Evolutionary conservation across 2,329 filamentous ascomycete genomes (phyloP).

Genomic region (Fusarium nodosum): DNA sequence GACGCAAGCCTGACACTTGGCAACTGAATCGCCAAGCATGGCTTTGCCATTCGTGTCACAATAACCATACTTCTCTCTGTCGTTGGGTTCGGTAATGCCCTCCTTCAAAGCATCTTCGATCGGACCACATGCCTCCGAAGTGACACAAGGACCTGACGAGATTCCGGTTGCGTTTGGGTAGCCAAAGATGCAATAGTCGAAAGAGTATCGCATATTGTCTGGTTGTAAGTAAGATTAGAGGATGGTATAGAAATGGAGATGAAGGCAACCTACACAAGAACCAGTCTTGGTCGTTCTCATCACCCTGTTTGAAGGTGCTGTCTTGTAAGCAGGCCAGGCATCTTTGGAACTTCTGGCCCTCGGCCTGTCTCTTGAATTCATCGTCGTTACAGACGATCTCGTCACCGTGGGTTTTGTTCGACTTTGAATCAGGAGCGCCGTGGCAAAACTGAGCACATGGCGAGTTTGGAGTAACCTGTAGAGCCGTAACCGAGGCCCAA

Average conservation of each 20-base stretch:
- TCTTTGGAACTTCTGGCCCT: slow-evolving; percentile 62
- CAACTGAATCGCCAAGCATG: slow-evolving; percentile 53
- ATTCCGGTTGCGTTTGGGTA: slow-evolving; percentile 63
- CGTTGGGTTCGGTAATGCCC: slow-evolving; percentile 55
- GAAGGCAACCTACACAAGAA: slow-evolving; percentile 65
- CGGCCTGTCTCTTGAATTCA: slow-evolving; percentile 55
- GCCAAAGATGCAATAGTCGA: slow-evolving; percentile 67
- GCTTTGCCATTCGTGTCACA: slow-evolving; percentile 59
- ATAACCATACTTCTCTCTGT: slow-evolving; percentile 60
- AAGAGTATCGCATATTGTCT: slow-evolving; percentile 68
- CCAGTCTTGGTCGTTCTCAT: slow-evolving; percentile 68
- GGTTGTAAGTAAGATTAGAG: not conserved
- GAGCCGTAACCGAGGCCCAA: slow-evolving; percentile 52
- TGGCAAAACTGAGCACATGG: slow-evolving; percentile 66
- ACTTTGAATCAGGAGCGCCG: slow-evolving; percentile 61
- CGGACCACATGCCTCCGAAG: slow-evolving; percentile 64
- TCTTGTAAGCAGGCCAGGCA: slow-evolving; percentile 68
- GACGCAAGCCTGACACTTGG: slow-evolving; percentile 63
- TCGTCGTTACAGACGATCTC: slow-evolving; percentile 65
- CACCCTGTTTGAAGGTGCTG: slow-evolving; percentile 62
- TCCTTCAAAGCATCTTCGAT: slow-evolving; percentile 59
- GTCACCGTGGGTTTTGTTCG: slow-evolving; percentile 59
- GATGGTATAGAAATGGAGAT: not conserved
- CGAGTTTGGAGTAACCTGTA: slow-evolving; percentile 68
- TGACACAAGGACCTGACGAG: slow-evolving; percentile 64